Conservation (phyloP, 2,329 filamentous ascomycete species). For the Botrytis cinerea region DNA sequence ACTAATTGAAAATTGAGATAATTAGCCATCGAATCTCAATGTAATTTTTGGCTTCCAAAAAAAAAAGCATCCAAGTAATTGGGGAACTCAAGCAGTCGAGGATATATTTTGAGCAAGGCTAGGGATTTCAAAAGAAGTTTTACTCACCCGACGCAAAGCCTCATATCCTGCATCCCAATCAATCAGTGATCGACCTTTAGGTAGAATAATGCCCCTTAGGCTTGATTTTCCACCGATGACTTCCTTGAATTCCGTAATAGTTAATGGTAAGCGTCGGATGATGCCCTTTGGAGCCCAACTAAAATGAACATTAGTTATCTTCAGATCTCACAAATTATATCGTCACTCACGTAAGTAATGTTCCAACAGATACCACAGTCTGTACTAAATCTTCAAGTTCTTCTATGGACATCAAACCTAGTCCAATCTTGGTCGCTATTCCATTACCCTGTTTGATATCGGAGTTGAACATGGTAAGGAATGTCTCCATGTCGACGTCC, state of each 20-base stretch:
- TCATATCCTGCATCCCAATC: not conserved
- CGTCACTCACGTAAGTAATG: not conserved
- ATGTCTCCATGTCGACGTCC: not conserved
- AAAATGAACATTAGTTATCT: not conserved
- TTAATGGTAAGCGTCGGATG: slow-evolving; percentile 6
- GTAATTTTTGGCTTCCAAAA: not conserved
- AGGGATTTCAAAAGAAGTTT: not conserved
- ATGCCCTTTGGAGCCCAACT: slow-evolving; percentile 11
- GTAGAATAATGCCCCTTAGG: not conserved
- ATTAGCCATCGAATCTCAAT: not conserved
- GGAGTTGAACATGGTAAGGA: not conserved
- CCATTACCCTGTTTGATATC: not conserved
- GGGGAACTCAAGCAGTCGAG: too few species aligned
- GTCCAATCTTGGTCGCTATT: not conserved
- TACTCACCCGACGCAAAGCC: not conserved
- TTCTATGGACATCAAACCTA: not conserved
- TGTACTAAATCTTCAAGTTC: not conserved
- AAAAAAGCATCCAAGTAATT: not conserved
- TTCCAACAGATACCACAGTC: not conserved
- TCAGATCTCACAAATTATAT: not conserved
- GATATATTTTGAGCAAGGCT: not conserved
- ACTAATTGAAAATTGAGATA: not conserved
- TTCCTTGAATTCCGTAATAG: not conserved
- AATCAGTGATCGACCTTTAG: not conserved
- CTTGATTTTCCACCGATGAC: not conserved